These are phyloP conservation scores for Ananas comosus DNA, from an alignment of 176 grass and related monocot species.

Conservation along the genomic window DNA sequence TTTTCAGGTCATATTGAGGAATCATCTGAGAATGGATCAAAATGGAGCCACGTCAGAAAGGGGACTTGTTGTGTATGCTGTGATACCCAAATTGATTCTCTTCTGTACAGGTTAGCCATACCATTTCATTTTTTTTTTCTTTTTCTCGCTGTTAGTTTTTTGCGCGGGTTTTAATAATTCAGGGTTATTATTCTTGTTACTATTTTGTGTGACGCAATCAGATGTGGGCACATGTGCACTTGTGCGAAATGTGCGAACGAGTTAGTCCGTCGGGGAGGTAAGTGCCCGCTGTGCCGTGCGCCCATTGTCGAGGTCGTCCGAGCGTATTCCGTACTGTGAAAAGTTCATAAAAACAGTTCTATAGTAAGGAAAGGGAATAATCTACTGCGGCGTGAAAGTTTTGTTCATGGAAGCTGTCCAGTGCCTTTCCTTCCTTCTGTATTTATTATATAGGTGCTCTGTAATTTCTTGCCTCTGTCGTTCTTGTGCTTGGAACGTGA, in stretches of 20 bases:
- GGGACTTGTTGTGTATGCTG: slow-evolving; percentile 96
- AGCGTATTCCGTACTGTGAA: slow-evolving; percentile 69
- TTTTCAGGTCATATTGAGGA: slow-evolving; percentile 37
- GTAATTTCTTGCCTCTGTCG: slow-evolving; percentile 24
- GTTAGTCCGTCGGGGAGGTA: slow-evolving; percentile 66
- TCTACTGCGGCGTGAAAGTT: slow-evolving; percentile 31
- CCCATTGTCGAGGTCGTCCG: slow-evolving; percentile 87
- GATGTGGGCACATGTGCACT: slow-evolving; percentile 98
- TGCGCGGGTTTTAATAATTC: too few species aligned
- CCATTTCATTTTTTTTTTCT: neutral
- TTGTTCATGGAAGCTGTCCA: neutral
- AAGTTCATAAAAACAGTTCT: slow-evolving; percentile 18
- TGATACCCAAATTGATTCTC: slow-evolving; percentile 78
- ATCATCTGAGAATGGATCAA: slow-evolving; percentile 59
- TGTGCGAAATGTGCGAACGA: slow-evolving; percentile 96
- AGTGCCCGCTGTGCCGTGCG: slow-evolving; percentile 89
- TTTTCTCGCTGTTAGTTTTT: too few species aligned
- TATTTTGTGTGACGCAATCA: slow-evolving; percentile 11
- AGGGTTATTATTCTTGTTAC: neutral
- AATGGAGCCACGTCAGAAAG: slow-evolving; percentile 89
- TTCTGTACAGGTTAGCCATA: slow-evolving; percentile 72
- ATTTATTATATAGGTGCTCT: slow-evolving; percentile 28
- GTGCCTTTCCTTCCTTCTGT: slow-evolving; percentile 4
- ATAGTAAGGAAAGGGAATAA: slow-evolving; percentile 28
- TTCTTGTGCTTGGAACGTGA: slow-evolving; percentile 20